A percentile compares a stretch with the other conserved stretches of the same genome.
Evolutionary conservation across 306 rosid genomes (phyloP).

Genomic region (Geum urbanum): DNA sequence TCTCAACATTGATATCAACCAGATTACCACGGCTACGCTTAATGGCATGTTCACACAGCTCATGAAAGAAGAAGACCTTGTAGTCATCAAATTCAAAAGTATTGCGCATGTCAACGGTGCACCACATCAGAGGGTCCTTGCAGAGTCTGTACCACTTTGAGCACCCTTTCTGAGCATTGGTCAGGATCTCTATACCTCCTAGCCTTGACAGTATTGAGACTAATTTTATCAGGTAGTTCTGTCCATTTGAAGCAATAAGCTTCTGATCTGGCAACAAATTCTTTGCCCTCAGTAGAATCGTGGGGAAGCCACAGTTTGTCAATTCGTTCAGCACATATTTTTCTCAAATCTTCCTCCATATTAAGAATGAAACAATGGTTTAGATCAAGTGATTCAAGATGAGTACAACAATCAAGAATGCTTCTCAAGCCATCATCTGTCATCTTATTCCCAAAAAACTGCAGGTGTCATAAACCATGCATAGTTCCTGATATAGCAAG

Average conservation of each 20-base stretch:
- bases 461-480: conserved; percentile 47
- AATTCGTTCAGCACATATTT: conserved; percentile 39
- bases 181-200: conserved; percentile 34
- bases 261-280: conserved; percentile 14
- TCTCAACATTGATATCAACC: conserved; percentile 38
- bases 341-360: conserved; percentile 30
- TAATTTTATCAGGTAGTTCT: conserved; percentile 50
- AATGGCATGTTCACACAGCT: conserved; percentile 40
- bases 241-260: conserved; percentile 30
- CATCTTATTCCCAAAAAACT: conserved; percentile 46
- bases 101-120: conserved; percentile 39
- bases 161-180: conserved; percentile 41
- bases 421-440: conserved; percentile 46
- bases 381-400: conserved; percentile 52
- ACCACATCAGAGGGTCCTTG: conserved; percentile 56
- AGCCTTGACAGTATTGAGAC: conserved; percentile 40
- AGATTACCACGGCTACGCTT: conserved; percentile 32
- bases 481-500: conserved; percentile 42
- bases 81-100: neutral
- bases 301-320: conserved; percentile 35
- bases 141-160: conserved; percentile 45
- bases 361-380: conserved; percentile 41
- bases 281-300: conserved; percentile 36
- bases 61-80: conserved; percentile 7
- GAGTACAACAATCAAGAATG: conserved; percentile 54